Evolutionary conservation across 495 filamentous ascomycete genomes (phyloP).

Genomic region (Antarctomyces pellizariae): DNA sequence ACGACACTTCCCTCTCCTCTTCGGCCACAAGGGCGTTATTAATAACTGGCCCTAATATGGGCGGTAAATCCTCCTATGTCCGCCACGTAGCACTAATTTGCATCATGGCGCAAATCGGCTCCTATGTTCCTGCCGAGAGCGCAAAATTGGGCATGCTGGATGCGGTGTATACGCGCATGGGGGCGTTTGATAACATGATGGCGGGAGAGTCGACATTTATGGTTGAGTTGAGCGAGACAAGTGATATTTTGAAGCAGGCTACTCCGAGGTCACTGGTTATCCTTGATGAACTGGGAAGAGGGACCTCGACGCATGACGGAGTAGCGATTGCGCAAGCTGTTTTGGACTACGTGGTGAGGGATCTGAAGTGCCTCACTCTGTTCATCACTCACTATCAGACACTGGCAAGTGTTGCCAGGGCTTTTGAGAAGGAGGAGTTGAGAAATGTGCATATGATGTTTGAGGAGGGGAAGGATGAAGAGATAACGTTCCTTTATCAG

Average conservation of each 20-base stretch:
- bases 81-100: slow-evolving; percentile 75
- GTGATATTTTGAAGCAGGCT: slow-evolving; percentile 71
- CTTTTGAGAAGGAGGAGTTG: slow-evolving; percentile 34
- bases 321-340: slow-evolving; percentile 91
- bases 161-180: slow-evolving; percentile 91
- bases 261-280: slow-evolving; percentile 64
- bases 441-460: slow-evolving; percentile 25
- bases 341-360: slow-evolving; percentile 56
- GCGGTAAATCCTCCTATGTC: slow-evolving; percentile 88
- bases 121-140: slow-evolving; percentile 65
- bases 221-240: slow-evolving; percentile 86
- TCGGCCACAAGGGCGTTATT: slow-evolving; percentile 50
- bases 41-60: slow-evolving; percentile 96
- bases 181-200: slow-evolving; percentile 90
- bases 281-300: slow-evolving; percentile 85
- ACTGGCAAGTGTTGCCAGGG: slow-evolving; percentile 55
- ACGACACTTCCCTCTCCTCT: slow-evolving; percentile 45
- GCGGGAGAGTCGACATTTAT: slow-evolving; percentile 91
- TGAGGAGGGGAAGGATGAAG: slow-evolving; percentile 18
- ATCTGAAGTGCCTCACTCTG: slow-evolving; percentile 50
- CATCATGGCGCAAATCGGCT: slow-evolving; percentile 88
- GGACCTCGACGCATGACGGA: slow-evolving; percentile 85
- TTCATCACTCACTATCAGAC: slow-evolving; percentile 97
- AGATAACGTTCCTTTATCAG: slow-evolving; percentile 66
- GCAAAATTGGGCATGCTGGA: slow-evolving; percentile 64